Evolutionary conservation across 208 protist genomes (phyloP), one percentile per base, ranked within the genome.

Genomic region (Polymyxa betae): DNA sequence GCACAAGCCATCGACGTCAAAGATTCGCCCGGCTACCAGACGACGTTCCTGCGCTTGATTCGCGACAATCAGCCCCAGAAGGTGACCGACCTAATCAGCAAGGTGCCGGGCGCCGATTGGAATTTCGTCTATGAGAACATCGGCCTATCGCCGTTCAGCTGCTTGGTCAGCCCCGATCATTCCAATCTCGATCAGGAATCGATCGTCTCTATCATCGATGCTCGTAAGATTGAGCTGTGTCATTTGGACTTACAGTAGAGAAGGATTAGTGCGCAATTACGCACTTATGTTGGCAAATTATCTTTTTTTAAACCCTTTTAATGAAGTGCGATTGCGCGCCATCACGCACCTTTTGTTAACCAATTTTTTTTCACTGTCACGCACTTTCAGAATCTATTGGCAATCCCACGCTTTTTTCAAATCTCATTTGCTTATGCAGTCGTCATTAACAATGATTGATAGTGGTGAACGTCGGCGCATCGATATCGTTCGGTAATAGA

Each of bases 121-220:
- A 82, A 82, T 43, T 82, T 82, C 72, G 16, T 5, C 35, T 82
- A 82, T n/a, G 35, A 35, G 16, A n/a, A 82, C n/a, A 82, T 20
- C 35, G 72, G 72, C 12, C 72, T 82, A 35, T 38, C 72, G 35
- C 72, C 72, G 72, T 20, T 82, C 35, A 16, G 16, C 16, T 45
- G 35, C 12, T 5, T 82, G 35, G 72, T 82, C 72, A 43, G 40
- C 72, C 72, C 72, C 16, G n/a, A 20, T n/a, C n/a, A 35, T 35
- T 82, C 72, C 35, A 35, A 82, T 43, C 35, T 82, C n/a, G n/a
- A 35, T 12, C 72, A 82, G 72, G 35, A 5, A 5, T 5, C 16
- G 35, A 82, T 82, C 16, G n/a, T 35, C 72, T 16, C 5, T 5
- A 12, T 82, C 72, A 35, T 82, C 5, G 10, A 82, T 40, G 72